These are phyloP conservation scores for Geotrichum klebahnii DNA, from an alignment of 1,139 yeast genomes.

Conservation along the genomic window DNA sequence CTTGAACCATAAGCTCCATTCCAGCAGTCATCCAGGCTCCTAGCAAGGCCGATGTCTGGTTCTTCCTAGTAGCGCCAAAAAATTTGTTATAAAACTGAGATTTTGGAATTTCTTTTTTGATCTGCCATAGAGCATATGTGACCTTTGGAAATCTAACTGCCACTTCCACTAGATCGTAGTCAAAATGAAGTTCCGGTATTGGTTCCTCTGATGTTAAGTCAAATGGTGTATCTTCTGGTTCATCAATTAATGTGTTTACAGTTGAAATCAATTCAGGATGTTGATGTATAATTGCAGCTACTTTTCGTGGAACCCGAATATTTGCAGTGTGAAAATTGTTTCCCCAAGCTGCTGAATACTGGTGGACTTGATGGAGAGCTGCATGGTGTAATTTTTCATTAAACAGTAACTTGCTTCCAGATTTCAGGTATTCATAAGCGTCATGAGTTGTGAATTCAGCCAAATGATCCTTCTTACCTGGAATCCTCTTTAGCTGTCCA, in stretches of 20 bases:
- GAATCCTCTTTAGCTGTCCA: slow-evolving; percentile 11
- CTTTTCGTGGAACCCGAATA: slow-evolving; percentile 15
- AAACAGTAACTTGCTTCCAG: not conserved
- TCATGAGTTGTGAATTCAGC: slow-evolving; percentile 4
- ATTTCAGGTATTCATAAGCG: slow-evolving; percentile 13
- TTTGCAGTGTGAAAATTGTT: slow-evolving; percentile 10
- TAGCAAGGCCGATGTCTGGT: slow-evolving; percentile 9
- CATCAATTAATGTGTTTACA: not conserved
- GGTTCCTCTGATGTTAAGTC: not conserved
- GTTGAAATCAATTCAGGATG: slow-evolving; percentile 12
- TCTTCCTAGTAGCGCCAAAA: too few relatives aligned
- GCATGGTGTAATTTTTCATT: not conserved
- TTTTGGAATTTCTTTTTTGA: slow-evolving; percentile 7
- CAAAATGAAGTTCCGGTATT: not conserved
- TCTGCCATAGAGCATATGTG: slow-evolving; percentile 10
- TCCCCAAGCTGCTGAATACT: not conserved
- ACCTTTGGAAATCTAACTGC: slow-evolving; percentile 16
- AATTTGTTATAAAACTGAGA: slow-evolving; percentile 15
- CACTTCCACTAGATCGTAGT: slow-evolving; percentile 7
- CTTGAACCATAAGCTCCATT: slow-evolving; percentile 6
- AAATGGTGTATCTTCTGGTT: not conserved
- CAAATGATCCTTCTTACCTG: slow-evolving; percentile 1
- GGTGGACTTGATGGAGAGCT: not conserved
- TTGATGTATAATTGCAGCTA: slow-evolving; percentile 13
- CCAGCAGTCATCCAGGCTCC: slow-evolving; percentile 11